Evolutionary conservation across 495 filamentous ascomycete genomes (phyloP), one percentile per base, ranked within the genome.

Genomic region (Xylaria cubensis): DNA sequence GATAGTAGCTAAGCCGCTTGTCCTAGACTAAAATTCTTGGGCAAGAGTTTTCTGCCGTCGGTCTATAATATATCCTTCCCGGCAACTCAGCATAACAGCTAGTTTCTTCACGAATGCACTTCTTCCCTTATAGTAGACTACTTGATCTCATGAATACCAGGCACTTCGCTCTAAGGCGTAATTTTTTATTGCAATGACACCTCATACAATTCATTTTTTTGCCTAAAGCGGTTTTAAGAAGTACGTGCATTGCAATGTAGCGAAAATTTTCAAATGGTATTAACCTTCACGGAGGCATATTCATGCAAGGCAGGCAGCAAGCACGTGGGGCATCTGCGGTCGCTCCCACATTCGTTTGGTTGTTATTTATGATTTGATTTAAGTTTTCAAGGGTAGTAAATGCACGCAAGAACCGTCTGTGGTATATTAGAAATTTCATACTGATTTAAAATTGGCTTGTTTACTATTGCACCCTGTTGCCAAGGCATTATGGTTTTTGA

Each of bases 51-150:
- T 6, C 59, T 9, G 53, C 29, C 51, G 55, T 36, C 26, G 26
- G 19, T 36, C 17, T 46, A 67, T 67, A 67, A 67, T 51, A 67
- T 39, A 53, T 19, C 8, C 26, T 67, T 67, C 36, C 50, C 32
- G n/a, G 15, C 24, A 24, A 29, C 13, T 56, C 53, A 32, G 1
- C 26, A 56, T 56, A 56, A 24, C 3, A 29, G 39, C 17, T 4
- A 8, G 42, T 50, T 19, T 5, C 6, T 17, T 41, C 9, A 44
- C 9, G 8, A 29, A 7, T 26, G 12, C 3, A 26, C 19, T 29
- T 44, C 29, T 41, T 64, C 9, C 34, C 4, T 42, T 42, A 15
- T 50, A 15, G 13, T 2, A 48, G 12, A 24, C 51, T 1, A 65
- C 2, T 21, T 29, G 21, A 46, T 21, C 12, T 46, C 13, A 2